Conservation (phyloP, 306 rosid species). For the Quercus alba region DNA sequence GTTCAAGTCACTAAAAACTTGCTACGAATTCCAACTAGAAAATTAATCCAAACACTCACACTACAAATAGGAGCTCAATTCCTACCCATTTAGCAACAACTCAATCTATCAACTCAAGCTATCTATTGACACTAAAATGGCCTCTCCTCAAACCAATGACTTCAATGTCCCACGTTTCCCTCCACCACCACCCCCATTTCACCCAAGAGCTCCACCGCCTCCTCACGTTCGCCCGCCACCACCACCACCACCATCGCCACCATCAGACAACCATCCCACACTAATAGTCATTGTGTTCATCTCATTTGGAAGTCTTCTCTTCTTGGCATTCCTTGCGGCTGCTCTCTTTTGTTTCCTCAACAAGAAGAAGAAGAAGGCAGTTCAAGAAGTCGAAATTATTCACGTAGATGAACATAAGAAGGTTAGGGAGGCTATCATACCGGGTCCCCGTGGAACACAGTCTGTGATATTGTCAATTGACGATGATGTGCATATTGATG, state of each 20-base stretch:
- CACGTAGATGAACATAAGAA: slow-evolving; percentile 61
- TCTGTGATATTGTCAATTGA: slow-evolving; percentile 45
- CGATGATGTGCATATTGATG: slow-evolving; percentile 65
- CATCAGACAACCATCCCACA: slow-evolving; percentile 43
- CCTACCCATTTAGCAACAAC: slow-evolving; percentile 17
- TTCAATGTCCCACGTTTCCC: slow-evolving; percentile 34
- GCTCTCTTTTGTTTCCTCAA: slow-evolving; percentile 50
- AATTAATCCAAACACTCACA: slow-evolving; percentile 14
- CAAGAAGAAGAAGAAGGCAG: slow-evolving; percentile 44
- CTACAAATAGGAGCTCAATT: slow-evolving; percentile 23
- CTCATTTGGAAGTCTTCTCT: slow-evolving; percentile 50
- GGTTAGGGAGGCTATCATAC: slow-evolving; percentile 43
- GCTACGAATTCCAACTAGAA: slow-evolving; percentile 1
- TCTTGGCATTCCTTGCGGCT: slow-evolving; percentile 57
- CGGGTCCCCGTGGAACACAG: slow-evolving; percentile 55
- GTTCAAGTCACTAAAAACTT: slow-evolving; percentile 49
- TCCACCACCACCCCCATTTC: slow-evolving; percentile 20
- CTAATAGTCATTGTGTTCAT: slow-evolving; percentile 54
- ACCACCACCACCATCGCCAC: slow-evolving; percentile 19
- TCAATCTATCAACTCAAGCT: not conserved
- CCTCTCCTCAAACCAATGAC: slow-evolving; percentile 25
- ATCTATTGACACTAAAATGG: slow-evolving; percentile 34
- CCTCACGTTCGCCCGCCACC: slow-evolving; percentile 28
- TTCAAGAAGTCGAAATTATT: slow-evolving; percentile 42
- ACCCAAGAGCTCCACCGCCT: slow-evolving; percentile 30